These are phyloP conservation scores for Chytridium lagenaria DNA, from an alignment of 371 early-diverging fungal genomes.

Conservation along the genomic window DNA sequence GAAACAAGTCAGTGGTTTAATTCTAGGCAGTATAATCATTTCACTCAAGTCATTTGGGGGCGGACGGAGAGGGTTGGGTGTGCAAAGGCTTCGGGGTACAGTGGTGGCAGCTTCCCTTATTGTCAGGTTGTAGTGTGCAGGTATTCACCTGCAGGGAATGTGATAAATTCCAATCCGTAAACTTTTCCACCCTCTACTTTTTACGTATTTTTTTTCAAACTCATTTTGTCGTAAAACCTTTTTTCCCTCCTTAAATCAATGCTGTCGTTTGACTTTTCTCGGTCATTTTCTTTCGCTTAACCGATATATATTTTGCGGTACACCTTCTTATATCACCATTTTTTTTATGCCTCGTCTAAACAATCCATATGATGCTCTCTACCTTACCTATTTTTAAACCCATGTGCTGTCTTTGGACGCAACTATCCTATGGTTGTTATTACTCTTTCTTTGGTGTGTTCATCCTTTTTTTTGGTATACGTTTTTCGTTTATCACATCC, in stretches of 20 bases:
- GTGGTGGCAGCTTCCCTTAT: background rate
- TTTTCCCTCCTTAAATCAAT: background rate
- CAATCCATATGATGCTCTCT: no score
- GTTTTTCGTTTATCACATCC: no score
- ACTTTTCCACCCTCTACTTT: background rate
- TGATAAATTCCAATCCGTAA: background rate
- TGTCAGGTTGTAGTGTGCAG: constrained; percentile 10
- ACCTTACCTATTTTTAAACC: no score
- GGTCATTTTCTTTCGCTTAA: background rate
- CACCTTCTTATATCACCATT: background rate
- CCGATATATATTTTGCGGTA: background rate
- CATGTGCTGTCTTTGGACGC: no score
- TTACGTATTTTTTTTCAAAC: background rate
- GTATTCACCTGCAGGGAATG: constrained; percentile 15
- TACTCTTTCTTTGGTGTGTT: no score
- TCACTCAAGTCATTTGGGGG: constrained; percentile 20
- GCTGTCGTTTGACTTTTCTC: background rate
- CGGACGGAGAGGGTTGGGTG: constrained; percentile 15
- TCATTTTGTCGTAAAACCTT: background rate
- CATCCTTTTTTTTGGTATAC: no score
- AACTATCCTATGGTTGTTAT: no score
- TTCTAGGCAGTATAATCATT: background rate
- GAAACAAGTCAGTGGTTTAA: constrained; percentile 1
- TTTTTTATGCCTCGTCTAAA: background rate
- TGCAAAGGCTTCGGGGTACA: constrained; percentile 7